phyloP scores from a whole-genome alignment of 495 filamentous ascomycete species.

The Symbiotaphrina buchneri region DNA sequence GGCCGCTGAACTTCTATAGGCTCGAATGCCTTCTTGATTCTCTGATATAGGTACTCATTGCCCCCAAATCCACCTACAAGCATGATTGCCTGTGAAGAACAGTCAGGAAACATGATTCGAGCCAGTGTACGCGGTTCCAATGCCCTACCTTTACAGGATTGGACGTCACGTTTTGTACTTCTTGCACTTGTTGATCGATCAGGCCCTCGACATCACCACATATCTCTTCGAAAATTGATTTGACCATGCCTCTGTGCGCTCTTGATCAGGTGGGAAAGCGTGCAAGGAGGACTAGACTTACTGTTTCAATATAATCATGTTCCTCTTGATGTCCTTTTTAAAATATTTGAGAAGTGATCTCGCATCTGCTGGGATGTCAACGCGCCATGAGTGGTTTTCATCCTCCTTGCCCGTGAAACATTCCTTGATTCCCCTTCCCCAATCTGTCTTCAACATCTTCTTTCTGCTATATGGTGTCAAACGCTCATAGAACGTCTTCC shows the following conservation, averaged over 20 bases:
- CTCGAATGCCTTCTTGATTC: slow-evolving; percentile 1
- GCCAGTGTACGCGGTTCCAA: background rate
- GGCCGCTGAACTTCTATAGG: slow-evolving; percentile 1
- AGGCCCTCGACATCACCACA: background rate
- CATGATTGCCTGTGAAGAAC: slow-evolving; percentile 2
- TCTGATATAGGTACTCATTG: slow-evolving; percentile 3
- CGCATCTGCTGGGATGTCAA: no score
- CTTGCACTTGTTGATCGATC: background rate
- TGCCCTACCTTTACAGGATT: slow-evolving; percentile 4
- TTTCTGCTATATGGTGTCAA: slow-evolving; percentile 1
- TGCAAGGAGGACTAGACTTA: no score
- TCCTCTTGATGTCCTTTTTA: no score
- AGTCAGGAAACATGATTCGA: background rate
- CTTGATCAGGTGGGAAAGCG: no score
- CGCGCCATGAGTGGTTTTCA: no score
- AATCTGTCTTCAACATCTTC: slow-evolving; percentile 5
- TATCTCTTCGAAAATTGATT: background rate
- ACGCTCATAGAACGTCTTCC: slow-evolving; percentile 1
- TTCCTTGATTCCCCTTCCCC: slow-evolving; percentile 8
- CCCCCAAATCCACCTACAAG: slow-evolving; percentile 6
- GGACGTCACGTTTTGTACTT: background rate
- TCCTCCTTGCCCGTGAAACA: slow-evolving; percentile 1
- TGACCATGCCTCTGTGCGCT: no score
- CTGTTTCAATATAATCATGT: no score
- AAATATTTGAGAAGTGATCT: no score